Conservation (phyloP, 2,329 filamentous ascomycete genomes). For the Xylariales sp. region DNA sequence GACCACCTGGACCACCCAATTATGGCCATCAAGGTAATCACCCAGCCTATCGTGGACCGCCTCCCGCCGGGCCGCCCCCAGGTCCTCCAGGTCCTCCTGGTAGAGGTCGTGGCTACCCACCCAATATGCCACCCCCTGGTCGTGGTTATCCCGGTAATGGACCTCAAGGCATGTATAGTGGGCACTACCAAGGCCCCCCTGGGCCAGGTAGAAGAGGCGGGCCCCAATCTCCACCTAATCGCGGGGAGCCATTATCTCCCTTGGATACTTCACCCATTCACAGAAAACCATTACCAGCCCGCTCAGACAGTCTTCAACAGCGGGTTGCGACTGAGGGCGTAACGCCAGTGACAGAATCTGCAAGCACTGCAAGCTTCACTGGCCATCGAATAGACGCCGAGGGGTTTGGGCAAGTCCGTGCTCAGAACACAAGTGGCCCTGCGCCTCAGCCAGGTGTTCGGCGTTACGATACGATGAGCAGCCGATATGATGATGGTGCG, state of each 20-base stretch:
- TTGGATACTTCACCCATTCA: conserved; percentile 58
- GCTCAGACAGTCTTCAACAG: conserved; percentile 52
- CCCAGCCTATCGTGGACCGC: conserved; percentile 52
- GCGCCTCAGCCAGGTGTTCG: conserved; percentile 34
- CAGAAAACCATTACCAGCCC: conserved; percentile 64
- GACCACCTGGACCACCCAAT: conserved; percentile 42
- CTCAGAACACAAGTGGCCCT: conserved; percentile 48
- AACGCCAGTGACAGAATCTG: conserved; percentile 52
- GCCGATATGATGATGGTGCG: conserved; percentile 70
- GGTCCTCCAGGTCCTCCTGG: conserved; percentile 39
- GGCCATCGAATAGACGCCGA: conserved; percentile 59
- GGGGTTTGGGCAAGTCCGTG: conserved; percentile 60
- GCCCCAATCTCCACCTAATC: conserved; percentile 40
- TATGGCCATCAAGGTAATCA: conserved; percentile 43
- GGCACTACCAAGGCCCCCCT: conserved; percentile 42
- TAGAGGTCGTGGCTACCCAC: conserved; percentile 44
- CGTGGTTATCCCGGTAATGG: conserved; percentile 47
- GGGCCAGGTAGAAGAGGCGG: conserved; percentile 42
- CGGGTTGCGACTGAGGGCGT: conserved; percentile 55
- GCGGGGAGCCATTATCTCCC: conserved; percentile 40
- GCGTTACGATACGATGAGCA: conserved; percentile 57
- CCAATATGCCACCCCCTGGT: conserved; percentile 45
- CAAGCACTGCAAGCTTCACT: conserved; percentile 55
- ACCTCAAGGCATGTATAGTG: conserved; percentile 45
- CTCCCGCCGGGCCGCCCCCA: conserved; percentile 39